Evolutionary conservation across 345 rosid genomes (phyloP), one percentile per base, ranked within the genome.

Genomic region (Syzygium aqueum): DNA sequence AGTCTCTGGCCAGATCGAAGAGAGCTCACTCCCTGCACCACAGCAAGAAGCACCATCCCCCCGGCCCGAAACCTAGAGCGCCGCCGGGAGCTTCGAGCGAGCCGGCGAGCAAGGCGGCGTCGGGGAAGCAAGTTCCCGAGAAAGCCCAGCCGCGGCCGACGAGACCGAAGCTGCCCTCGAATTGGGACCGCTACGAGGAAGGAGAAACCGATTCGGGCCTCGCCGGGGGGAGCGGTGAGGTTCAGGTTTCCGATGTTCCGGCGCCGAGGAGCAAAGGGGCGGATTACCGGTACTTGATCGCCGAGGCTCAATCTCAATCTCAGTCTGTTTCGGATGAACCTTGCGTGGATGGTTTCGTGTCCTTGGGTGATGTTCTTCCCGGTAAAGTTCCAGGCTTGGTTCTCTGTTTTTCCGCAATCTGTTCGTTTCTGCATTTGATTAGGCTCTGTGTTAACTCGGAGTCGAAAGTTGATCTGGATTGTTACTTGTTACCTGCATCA

Each of bases 251-350:
- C 27, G 95, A 92, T 88, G 89, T 57, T 63, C 59, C 89, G 84
- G 50, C 90, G 84, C 98, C 96, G 1, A 97, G 93, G 93, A 97
- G 98, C 89, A 96, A 95, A 90, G 99, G 99, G 46, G 94, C 96
- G 4, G 98, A 96, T 90, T 96, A 93, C 87, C 46, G 87, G 37
- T 90, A 95, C 89, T 87, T 96, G 90, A 73, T 96, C 87, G 90
- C 93, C 19, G 98, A 97, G 93, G 98, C 98, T 88, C 91, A 89
- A 85, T 59, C 30, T 73, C 95, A 87, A 17, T 88, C 92, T 40
- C 91, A 88, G 82, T 91, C 93, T 19, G 67, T 15, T 40, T 54
- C 51, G 27, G 89, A 85, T 27, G 87, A 88, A 84, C 85, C 87
- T 37, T 51, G 17, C 86, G 88, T 87, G 53, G 93, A 94, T 88